Percentiles rank a stretch among this genome's conserved stretches.
These are phyloP conservation scores for Ophiostoma sp. DNA, from an alignment of 2,329 filamentous ascomycete species.

Conservation along the genomic window DNA sequence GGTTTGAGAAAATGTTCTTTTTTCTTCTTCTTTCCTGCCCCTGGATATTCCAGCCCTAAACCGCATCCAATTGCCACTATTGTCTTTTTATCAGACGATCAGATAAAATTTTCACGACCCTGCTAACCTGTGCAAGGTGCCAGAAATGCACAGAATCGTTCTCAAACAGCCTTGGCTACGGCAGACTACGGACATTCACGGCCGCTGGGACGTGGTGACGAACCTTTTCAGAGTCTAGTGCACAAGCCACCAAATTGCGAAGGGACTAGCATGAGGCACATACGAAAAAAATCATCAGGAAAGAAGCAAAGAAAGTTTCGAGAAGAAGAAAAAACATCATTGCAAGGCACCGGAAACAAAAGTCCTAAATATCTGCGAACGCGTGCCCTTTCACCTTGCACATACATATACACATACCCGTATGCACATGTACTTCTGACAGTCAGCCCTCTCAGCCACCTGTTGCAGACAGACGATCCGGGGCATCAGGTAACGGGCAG, in stretches of 20 bases:
- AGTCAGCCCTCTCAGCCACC: not conserved
- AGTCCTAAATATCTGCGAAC: not conserved
- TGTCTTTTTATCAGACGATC: slow-evolving; percentile 28
- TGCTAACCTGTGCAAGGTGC: not conserved
- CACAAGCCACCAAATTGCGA: slow-evolving; percentile 4
- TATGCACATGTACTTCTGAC: not conserved
- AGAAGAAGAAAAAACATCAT: not conserved
- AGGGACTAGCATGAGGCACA: not conserved
- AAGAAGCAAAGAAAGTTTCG: not conserved
- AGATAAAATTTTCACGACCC: slow-evolving; percentile 25
- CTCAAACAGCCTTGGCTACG: not conserved
- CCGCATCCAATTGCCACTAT: not conserved
- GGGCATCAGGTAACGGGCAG: not conserved
- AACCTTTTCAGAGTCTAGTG: not conserved
- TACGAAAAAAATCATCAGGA: not conserved
- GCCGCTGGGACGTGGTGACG: not conserved
- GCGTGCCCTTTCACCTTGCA: not conserved
- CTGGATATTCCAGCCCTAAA: too few species aligned
- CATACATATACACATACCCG: not conserved
- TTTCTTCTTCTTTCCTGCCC: too few species aligned
- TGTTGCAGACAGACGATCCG: not conserved
- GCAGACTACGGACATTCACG: not conserved
- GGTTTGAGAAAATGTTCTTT: not conserved
- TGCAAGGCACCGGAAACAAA: not conserved
- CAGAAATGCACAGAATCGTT: not conserved